Base-by-base conservation (phyloP, 1,284 basidiomycete genomes). In the Paramarasmius palmivorus region DNA sequence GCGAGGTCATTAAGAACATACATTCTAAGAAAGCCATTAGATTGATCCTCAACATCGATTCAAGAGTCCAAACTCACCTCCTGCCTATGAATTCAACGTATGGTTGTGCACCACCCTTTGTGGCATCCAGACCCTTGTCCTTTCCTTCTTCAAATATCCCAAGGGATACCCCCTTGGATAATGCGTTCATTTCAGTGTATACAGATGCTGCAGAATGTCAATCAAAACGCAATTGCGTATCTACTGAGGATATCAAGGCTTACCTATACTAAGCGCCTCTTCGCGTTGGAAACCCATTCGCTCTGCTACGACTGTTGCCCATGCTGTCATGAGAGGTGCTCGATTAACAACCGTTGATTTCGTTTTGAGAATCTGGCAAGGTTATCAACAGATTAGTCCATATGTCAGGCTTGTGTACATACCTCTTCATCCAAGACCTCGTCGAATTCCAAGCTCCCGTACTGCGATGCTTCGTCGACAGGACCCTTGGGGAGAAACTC, bases 241-340 rank as follows among this genome's bases (percentile, higher is more conserved):
- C 17, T 17, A n/a, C n/a, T 5, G 3, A 17, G 47, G 10, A 39
- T 45, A n/a, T 34, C 34, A 44, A 20, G 29, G 54, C 74, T 37
- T 61, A 88, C 92, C 92, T 53, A 96, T 90, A 62, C 90, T 94
- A 35, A 98, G 75, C 1, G 96, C 91, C 71, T 98, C 96, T 60
- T 91, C 83, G 49, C 88, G 78, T 50, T 84, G 79, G 67, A 98
- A 98, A 2, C 92, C 92, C 55, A 96, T 76, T 25, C 85, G 77
- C 62, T 95, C 91, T 6, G 92, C 88, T 15, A 98, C 88, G 35
- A 93, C 73, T 52, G 83, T 90, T 0, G 92, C 84, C 95, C 95
- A 98, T 1, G 90, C 92, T 46, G 89, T 93, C 91, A 98, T 92
- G 51, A 98, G 79, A 0, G 96, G 95, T 1, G 95, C 95, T 19